These are phyloP conservation scores for Saccharata proteae DNA, from an alignment of 2,329 filamentous ascomycete species.

Conservation along the genomic window DNA sequence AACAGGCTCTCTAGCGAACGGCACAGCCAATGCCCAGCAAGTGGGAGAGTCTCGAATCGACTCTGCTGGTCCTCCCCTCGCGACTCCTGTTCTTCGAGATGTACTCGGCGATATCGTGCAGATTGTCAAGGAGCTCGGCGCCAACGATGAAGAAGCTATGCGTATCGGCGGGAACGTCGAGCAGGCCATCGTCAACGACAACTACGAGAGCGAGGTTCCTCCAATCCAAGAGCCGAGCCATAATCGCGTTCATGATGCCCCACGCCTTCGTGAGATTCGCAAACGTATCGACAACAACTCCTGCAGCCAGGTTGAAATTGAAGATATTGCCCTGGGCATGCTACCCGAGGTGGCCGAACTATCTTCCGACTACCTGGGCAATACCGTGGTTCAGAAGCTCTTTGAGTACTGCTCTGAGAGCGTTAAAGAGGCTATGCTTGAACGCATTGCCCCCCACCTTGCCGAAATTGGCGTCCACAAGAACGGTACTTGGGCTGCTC, in stretches of 20 bases:
- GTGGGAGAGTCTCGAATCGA: slow-evolving; percentile 27
- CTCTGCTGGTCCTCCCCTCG: slow-evolving; percentile 43
- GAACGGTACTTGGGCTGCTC: slow-evolving; percentile 97
- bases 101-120: slow-evolving; percentile 71
- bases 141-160: slow-evolving; percentile 62
- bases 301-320: slow-evolving; percentile 74
- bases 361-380: slow-evolving; percentile 90
- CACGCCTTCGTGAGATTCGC: slow-evolving; percentile 85
- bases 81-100: slow-evolving; percentile 61
- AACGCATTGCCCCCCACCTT: slow-evolving; percentile 77
- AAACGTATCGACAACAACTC: slow-evolving; percentile 96
- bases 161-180: slow-evolving; percentile 65
- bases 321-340: slow-evolving; percentile 87
- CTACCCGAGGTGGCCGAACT: slow-evolving; percentile 92
- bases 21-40: slow-evolving; percentile 24
- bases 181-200: slow-evolving; percentile 60
- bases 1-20: slow-evolving; percentile 15
- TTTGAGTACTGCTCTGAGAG: slow-evolving; percentile 92
- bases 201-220: slow-evolving; percentile 75
- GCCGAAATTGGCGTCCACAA: slow-evolving; percentile 97
- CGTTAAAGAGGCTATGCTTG: slow-evolving; percentile 82
- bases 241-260: slow-evolving; percentile 81
- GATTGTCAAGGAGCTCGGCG: slow-evolving; percentile 83
- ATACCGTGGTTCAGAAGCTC: slow-evolving; percentile 98
- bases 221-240: slow-evolving; percentile 78